Base-by-base conservation (phyloP, 225 moss, liverwort and hornwort species). In the Neckera pumila region DNA sequence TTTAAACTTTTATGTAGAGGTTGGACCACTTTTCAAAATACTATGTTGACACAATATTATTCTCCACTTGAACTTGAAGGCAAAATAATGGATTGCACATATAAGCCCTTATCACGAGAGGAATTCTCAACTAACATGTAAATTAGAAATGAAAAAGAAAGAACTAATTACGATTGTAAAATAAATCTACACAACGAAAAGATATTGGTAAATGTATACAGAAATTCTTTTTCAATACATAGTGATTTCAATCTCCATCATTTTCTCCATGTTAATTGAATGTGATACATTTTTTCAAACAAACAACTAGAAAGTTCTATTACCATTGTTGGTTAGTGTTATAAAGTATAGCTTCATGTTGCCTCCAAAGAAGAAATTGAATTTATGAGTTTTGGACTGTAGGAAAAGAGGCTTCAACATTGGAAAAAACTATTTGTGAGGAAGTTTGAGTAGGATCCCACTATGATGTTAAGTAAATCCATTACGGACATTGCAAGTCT, bases 141-240 rank as follows among this genome's bases (percentile, higher is more conserved):
- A 25, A 38, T 14, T 22, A 2, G 14, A 3, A 13, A 25, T 40
- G 23, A 70, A 25, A 70, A 70, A 13, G 12, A 4, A 70, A 40
- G 4, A 13, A 40, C 1, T n/a, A 7, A 67, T 67, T 1, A 23
- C 7, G 38, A 4, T 40, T 25, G 25, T 70, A 14, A 70, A 66
- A 66, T 66, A 66, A 66, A 19, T 66, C 19, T 65, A 34, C 34
- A 38, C 3, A 38, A 69, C 11, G 8, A 25, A 40, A 0, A 40
- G 7, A 14, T 4, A 2, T 70, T 40, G 8, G 2, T 40, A 70
- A 3, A n/a, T n/a, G 13, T 8, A 0, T 25, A 2, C 0, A 0
- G 3, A 4, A 40, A 70, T 40, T 40, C 3, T 70, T 23, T 6
- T 40, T 70, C 40, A 38, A 38, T 8, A 25, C 5, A 70, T 14